These are phyloP conservation scores for Vachellia pachyceras DNA, from an alignment of 306 rosid genomes.

Conservation along the genomic window DNA sequence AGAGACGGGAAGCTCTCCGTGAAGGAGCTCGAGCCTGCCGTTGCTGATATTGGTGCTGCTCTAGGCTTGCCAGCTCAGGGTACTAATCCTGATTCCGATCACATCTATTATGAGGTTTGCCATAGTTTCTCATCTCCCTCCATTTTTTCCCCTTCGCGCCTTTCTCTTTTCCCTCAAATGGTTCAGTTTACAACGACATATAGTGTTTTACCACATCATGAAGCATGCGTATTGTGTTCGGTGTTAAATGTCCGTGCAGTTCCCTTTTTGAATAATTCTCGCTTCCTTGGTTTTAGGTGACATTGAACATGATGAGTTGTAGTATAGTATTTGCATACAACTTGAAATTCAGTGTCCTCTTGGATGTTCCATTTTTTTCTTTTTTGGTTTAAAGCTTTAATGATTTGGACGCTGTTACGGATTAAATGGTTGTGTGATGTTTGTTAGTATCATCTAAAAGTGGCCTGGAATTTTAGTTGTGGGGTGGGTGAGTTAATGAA, in stretches of 20 bases:
- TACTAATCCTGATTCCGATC: slow-evolving; percentile 75
- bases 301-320: not conserved
- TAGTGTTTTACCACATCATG: not conserved
- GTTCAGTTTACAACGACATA: not conserved
- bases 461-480: slow-evolving; percentile 4
- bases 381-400: not conserved
- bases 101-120: slow-evolving; percentile 78
- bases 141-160: not conserved
- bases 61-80: slow-evolving; percentile 93
- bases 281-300: not conserved
- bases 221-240: not conserved
- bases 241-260: not conserved
- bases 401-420: not conserved
- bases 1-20: slow-evolving; percentile 87
- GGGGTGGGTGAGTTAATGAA: slow-evolving; percentile 8
- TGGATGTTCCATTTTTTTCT: not conserved
- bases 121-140: not conserved
- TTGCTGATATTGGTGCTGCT: slow-evolving; percentile 95
- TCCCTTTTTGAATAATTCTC: not conserved
- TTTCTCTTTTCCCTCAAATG: not conserved
- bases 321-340: not conserved
- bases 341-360: not conserved
- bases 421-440: not conserved
- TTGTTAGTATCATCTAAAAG: not conserved
- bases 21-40: slow-evolving; percentile 92